Percentiles rank a stretch among this genome's conserved stretches.
These are phyloP conservation scores for Phialophora tarda DNA, from an alignment of 2,329 filamentous ascomycete species.

Conservation along the genomic window DNA sequence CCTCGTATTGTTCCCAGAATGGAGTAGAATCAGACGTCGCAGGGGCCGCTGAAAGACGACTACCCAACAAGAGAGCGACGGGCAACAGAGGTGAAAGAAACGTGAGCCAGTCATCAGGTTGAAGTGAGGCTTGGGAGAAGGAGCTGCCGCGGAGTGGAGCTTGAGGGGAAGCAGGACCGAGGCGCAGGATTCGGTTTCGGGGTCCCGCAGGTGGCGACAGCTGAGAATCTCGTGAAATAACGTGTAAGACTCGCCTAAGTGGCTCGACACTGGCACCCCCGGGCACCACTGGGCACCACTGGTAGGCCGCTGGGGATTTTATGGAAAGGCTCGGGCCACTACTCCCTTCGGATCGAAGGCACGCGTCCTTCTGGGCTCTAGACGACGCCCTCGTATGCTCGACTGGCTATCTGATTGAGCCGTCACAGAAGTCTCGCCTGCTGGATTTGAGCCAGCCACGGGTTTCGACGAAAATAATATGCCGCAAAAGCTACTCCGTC, in stretches of 20 bases:
- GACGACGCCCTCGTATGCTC: conserved; percentile 2
- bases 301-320: not conserved
- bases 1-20: conserved; percentile 21
- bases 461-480: too few species aligned
- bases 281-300: not conserved
- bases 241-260: not conserved
- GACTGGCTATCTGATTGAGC: conserved; percentile 7
- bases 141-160: conserved; percentile 13
- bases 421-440: not conserved
- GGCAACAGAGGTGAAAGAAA: conserved; percentile 10
- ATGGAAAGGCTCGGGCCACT: conserved; percentile 5
- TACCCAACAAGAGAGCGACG: conserved; percentile 6
- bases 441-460: not conserved
- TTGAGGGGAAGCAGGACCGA: conserved; percentile 6
- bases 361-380: not conserved
- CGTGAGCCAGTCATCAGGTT: conserved; percentile 12
- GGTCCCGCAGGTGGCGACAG: conserved; percentile 1
- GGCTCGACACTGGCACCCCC: not conserved
- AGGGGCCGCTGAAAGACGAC: not conserved
- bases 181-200: not conserved
- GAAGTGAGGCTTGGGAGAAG: conserved; percentile 2
- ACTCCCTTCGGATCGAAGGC: not conserved
- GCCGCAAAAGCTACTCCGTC: not conserved
- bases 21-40: conserved; percentile 9
- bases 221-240: conserved; percentile 4